Percentiles rank a stretch among this genome's conserved stretches.
phyloP scores from a whole-genome alignment of 768 basidiomycete genomes.

The Postia placenta region DNA sequence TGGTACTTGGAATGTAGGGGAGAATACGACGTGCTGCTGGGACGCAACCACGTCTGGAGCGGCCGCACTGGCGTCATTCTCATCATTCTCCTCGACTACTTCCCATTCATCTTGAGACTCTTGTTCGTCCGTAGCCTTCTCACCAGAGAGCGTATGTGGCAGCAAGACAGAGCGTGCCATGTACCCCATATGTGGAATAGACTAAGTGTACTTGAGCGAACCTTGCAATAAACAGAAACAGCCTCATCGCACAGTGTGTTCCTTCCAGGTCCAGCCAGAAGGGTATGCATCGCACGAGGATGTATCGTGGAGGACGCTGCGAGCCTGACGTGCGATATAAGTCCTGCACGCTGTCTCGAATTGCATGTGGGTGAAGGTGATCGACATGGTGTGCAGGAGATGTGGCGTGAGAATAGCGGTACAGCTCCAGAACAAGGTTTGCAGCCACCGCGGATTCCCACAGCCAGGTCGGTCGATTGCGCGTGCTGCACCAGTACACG shows the following conservation, averaged over 20 bases:
- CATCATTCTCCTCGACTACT: constrained; percentile 22
- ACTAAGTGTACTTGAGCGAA: constrained; percentile 17
- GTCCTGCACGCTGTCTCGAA: constrained; percentile 57
- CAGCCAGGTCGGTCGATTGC: constrained; percentile 8
- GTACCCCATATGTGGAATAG: constrained; percentile 23
- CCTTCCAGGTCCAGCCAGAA: constrained; percentile 55
- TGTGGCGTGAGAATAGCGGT: constrained; percentile 41
- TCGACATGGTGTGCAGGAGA: constrained; percentile 21
- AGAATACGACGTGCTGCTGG: constrained; percentile 68
- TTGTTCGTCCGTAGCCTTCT: background rate
- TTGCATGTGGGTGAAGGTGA: constrained; percentile 48
- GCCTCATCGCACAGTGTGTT: constrained; percentile 46
- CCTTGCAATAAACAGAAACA: too few relatives aligned
- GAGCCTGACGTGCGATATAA: constrained; percentile 32
- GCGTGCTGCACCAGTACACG: constrained; percentile 18
- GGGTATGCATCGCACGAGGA: constrained; percentile 12
- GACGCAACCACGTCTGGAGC: constrained; percentile 31
- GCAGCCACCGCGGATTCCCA: constrained; percentile 41
- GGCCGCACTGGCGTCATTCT: constrained; percentile 31
- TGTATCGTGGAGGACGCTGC: background rate
- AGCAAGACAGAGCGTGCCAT: constrained; percentile 21
- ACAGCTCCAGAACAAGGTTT: constrained; percentile 55
- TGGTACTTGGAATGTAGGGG: constrained; percentile 75
- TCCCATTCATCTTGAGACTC: constrained; percentile 9
- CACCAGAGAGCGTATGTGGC: too few relatives aligned